Evolutionary conservation across 139 green algal species (phyloP).

Genomic region (Astrephomene gubernaculifera): DNA sequence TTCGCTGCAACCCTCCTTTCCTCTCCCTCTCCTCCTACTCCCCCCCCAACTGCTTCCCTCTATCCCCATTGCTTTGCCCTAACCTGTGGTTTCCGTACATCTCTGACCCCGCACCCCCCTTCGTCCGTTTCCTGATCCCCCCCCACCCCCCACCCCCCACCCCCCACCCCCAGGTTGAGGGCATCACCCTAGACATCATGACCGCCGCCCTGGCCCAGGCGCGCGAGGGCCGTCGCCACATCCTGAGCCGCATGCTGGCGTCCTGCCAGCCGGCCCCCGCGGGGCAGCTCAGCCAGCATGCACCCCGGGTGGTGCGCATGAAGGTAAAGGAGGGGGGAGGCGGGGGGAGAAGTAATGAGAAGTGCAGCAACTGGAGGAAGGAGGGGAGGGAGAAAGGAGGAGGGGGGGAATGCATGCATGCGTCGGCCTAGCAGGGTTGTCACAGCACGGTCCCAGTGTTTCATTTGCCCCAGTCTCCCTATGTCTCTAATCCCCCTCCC

Average conservation of each 20-base stretch:
- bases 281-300: slow-evolving; percentile 62
- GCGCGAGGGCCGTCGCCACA: slow-evolving; percentile 71
- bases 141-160: not conserved
- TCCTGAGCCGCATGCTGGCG: slow-evolving; percentile 85
- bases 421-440: not conserved
- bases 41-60: not conserved
- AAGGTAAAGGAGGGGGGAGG: slow-evolving; percentile 17
- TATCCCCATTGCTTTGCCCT: too few species aligned
- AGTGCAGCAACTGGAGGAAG: not conserved
- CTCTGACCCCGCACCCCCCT: not conserved
- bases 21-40: not conserved
- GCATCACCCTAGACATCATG: slow-evolving; percentile 95
- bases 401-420: not conserved
- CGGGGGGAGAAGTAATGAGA: not conserved
- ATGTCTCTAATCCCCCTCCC: not conserved
- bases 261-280: slow-evolving; percentile 77
- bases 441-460: not conserved
- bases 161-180: slow-evolving; percentile 75
- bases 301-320: slow-evolving; percentile 71
- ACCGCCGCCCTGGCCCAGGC: slow-evolving; percentile 82
- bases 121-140: not conserved
- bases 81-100: too few species aligned
- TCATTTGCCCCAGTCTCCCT: not conserved
- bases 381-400: not conserved
- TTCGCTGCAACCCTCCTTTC: too few species aligned